These are phyloP conservation scores for Colletotrichum kahawae DNA, from an alignment of 2,329 filamentous ascomycete species.

Conservation along the genomic window DNA sequence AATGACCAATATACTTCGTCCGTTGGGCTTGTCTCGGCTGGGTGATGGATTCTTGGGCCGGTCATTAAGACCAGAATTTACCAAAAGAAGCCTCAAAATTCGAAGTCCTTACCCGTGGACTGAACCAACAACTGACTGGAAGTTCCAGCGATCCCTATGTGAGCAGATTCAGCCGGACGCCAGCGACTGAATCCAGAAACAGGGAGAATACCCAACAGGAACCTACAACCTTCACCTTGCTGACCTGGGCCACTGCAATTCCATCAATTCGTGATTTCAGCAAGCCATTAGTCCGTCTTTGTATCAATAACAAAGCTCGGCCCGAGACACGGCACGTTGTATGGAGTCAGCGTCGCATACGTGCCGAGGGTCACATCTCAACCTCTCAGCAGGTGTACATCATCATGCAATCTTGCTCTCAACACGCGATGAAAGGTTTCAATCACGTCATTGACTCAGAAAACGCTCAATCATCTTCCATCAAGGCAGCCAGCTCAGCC, in stretches of 20 bases:
- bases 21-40: background rate
- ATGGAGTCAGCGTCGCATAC: background rate
- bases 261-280: background rate
- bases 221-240: background rate
- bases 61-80: background rate
- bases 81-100: background rate
- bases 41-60: background rate
- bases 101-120: background rate
- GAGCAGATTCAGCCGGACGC: background rate
- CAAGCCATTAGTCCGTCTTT: background rate
- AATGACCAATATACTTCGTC: background rate
- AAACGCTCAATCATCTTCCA: slow-evolving; percentile 70
- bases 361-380: background rate
- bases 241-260: background rate
- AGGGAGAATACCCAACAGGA: background rate
- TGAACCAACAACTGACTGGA: background rate
- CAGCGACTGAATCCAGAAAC: background rate
- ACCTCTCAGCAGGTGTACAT: background rate
- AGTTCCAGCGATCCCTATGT: background rate
- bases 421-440: background rate
- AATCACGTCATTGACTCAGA: background rate
- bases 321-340: background rate
- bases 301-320: background rate
- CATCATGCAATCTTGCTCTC: background rate
- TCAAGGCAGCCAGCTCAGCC: slow-evolving; percentile 86